Base-by-base conservation (phyloP, 768 basidiomycete species). In the Crepidotus variabilis region DNA sequence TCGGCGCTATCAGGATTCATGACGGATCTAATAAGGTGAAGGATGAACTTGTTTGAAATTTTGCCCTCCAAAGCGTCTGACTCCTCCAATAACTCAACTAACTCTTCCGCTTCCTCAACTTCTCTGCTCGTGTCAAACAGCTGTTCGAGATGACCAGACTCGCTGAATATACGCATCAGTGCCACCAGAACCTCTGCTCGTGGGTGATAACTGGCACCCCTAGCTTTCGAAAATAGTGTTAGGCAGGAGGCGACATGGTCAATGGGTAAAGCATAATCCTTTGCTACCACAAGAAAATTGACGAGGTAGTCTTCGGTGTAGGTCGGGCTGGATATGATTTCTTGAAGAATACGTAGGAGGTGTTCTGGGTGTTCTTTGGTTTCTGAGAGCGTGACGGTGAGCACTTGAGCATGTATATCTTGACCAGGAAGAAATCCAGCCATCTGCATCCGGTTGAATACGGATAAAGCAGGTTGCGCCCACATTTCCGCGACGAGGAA, bases 371-470 rank as follows among this genome's bases (percentile, higher is more conserved):
- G 57, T 3, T 65, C 63, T 18, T 57, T 46, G 1, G 68, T 56
- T 16, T 65, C 22, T 9, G 65, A 65, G 7, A 77, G 50, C 18
- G 63, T 51, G 35, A 77, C 63, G 0, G 74, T 73, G 11, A 73
- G 54, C 61, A 84, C 72, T 50, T 72, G 74, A 7, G 77, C 73
- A 50, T 75, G 68, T 13, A 80, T 70, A 13, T 71, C 53, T 6
- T 69, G 56, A 13, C 74, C 63, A 0, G 77, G 70, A 1, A 74
- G 50, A 43, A 80, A 69, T 8, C 75, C 74, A 16, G 75, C 71
- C 1, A 67, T 62, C 18, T 64, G 57, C 76, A 85, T 79, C 16
- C 73, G 70, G 7, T 70, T 60, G 60, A 80, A 75, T 10, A 83
- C 65, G 2, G 64, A 57, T 16, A 72, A 62, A 0, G 83, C 82